These are phyloP conservation scores for Penicillium waksmanii DNA, from an alignment of 495 filamentous ascomycete species.

Conservation along the genomic window DNA sequence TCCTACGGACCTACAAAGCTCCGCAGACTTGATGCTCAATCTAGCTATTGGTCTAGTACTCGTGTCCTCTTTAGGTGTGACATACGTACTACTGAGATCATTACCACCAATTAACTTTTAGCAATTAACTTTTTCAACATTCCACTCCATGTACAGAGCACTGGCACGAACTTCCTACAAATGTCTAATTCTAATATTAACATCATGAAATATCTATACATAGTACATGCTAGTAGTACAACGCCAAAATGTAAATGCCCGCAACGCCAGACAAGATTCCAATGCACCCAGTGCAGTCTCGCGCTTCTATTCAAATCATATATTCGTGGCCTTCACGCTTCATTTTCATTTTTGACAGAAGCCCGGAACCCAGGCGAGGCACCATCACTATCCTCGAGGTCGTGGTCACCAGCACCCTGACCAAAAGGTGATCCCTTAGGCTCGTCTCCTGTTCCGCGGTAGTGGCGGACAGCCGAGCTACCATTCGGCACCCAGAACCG, in stretches of 20 bases:
- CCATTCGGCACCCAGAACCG: slow-evolving; percentile 66
- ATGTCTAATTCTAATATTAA: neutral
- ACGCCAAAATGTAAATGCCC: neutral
- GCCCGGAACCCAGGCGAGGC: neutral
- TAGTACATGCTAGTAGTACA: neutral
- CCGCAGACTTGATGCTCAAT: too few relatives aligned
- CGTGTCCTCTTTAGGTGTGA: too few relatives aligned
- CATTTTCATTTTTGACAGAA: neutral
- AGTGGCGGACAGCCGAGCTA: slow-evolving; percentile 26
- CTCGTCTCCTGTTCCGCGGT: slow-evolving; percentile 16
- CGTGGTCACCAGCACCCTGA: neutral
- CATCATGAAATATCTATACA: neutral
- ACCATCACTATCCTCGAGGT: neutral
- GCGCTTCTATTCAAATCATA: too few relatives aligned
- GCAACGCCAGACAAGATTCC: neutral
- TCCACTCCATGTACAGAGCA: too few relatives aligned
- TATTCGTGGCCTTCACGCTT: neutral
- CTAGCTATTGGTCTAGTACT: too few relatives aligned
- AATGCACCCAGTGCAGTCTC: neutral
- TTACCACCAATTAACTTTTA: too few relatives aligned
- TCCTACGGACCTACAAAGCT: too few relatives aligned
- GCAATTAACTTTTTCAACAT: too few relatives aligned
- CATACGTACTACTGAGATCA: too few relatives aligned
- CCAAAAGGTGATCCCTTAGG: slow-evolving; percentile 9
- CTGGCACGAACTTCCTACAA: too few relatives aligned